Conservation (phyloP, 352 stramenopile genomes). For the Aphanomyces astaci region DNA sequence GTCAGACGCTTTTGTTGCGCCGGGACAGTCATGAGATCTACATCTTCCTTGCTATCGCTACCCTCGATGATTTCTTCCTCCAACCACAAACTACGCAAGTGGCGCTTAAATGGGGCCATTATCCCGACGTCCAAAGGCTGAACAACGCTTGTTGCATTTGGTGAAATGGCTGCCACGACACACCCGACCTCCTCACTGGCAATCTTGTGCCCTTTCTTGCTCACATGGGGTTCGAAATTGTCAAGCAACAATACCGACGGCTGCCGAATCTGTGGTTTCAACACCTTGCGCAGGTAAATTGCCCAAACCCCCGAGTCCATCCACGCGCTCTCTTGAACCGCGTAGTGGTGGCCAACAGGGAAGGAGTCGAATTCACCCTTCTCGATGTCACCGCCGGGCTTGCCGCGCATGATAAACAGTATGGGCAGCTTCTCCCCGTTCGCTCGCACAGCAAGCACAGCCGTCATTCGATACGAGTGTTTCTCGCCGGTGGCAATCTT, state of each 20-base stretch:
- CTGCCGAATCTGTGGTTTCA: neutral
- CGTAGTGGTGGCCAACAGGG: neutral
- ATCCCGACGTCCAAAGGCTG: slow-evolving; percentile 23
- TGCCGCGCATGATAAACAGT: neutral
- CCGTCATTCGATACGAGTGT: neutral
- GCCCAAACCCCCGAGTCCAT: slow-evolving; percentile 22
- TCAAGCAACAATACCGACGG: slow-evolving; percentile 25
- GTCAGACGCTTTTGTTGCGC: too few species aligned
- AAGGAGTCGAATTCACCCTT: neutral
- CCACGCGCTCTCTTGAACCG: slow-evolving; percentile 26
- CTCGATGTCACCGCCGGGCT: neutral
- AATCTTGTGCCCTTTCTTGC: neutral
- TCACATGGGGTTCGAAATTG: slow-evolving; percentile 26
- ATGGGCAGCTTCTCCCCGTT: neutral
- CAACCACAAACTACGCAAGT: slow-evolving; percentile 18
- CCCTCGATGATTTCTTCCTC: too few species aligned
- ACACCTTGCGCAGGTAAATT: slow-evolving; percentile 14
- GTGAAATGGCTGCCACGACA: neutral
- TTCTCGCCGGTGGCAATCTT: neutral
- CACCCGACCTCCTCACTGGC: neutral
- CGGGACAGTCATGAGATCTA: too few species aligned
- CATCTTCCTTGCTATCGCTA: too few species aligned
- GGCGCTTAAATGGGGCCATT: slow-evolving; percentile 22
- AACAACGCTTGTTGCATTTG: slow-evolving; percentile 19
- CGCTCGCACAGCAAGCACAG: neutral